phyloP scores from a whole-genome alignment of 208 protist species.

The Leishmania aethiopica region DNA sequence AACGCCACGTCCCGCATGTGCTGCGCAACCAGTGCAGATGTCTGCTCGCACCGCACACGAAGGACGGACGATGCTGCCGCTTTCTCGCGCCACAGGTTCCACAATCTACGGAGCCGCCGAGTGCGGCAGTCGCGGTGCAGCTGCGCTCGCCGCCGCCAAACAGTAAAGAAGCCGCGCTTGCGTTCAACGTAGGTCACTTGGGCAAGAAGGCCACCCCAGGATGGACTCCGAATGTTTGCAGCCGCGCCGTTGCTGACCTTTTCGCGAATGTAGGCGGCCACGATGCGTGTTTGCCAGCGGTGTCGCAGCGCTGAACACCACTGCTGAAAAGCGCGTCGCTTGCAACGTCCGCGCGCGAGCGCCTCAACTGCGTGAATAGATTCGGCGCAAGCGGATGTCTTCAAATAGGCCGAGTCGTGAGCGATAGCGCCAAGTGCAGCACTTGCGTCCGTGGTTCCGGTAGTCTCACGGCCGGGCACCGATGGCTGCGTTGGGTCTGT shows the following conservation, averaged over 20 bases:
- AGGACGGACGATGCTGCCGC: background rate
- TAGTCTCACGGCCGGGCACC: background rate
- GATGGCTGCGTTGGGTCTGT: background rate
- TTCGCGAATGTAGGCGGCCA: constrained; percentile 18
- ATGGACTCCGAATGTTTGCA: constrained; percentile 18
- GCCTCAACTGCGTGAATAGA: background rate
- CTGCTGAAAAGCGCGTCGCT: constrained; percentile 16
- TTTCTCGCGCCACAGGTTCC: constrained; percentile 10
- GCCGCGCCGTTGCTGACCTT: constrained; percentile 18
- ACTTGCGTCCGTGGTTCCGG: background rate
- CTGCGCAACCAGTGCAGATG: background rate
- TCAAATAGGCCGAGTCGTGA: background rate
- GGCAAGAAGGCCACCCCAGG: constrained; percentile 26
- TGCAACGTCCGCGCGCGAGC: constrained; percentile 1
- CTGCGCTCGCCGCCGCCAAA: constrained; percentile 34
- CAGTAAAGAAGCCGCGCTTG: constrained; percentile 50
- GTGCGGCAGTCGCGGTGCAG: background rate
- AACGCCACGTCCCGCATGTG: constrained; percentile 6
- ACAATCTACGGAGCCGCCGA: constrained; percentile 6
- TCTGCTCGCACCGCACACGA: constrained; percentile 3
- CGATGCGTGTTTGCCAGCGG: constrained; percentile 35
- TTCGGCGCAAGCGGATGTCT: background rate
- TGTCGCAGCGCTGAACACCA: constrained; percentile 33
- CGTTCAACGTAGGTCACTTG: constrained; percentile 46
- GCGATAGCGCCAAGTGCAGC: background rate